Percentiles rank a stretch among this genome's conserved stretches.
Conservation (phyloP, 495 filamentous ascomycete species). For the Immersiella caudata region DNA sequence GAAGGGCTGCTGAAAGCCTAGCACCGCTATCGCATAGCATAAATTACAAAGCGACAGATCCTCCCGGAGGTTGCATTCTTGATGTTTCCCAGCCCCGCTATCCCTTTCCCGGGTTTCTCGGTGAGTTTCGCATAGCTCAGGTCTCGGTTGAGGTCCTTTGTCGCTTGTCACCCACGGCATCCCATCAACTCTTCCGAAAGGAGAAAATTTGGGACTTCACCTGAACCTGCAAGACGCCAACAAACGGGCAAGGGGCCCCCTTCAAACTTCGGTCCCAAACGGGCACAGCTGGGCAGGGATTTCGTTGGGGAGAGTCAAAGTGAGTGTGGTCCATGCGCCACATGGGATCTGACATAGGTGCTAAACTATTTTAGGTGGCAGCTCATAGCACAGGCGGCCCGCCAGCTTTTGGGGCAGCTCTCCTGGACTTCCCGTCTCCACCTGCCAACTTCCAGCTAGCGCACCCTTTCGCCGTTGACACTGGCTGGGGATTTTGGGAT, state of each 20-base stretch:
- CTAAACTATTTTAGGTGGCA: neutral
- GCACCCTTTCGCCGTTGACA: neutral
- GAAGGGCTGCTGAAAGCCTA: neutral
- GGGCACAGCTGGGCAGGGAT: neutral
- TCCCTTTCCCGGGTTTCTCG: neutral
- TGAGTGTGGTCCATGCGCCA: neutral
- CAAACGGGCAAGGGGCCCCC: neutral
- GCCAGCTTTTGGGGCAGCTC: neutral
- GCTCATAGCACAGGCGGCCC: neutral
- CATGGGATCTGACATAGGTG: neutral
- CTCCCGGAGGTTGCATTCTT: constrained; percentile 9
- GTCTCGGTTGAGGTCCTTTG: neutral
- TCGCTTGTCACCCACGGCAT: neutral
- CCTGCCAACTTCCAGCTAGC: neutral
- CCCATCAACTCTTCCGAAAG: constrained; percentile 1
- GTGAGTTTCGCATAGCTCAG: neutral
- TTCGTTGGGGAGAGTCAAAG: neutral
- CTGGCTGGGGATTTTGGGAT: neutral
- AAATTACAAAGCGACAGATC: neutral
- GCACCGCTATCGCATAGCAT: neutral
- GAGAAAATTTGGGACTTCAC: neutral
- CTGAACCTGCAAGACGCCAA: neutral
- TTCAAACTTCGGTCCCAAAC: neutral
- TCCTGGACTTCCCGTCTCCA: neutral
- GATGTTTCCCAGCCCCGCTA: constrained; percentile 6